A percentile compares a stretch with the other conserved stretches of the same genome.
Conservation (phyloP, 225 moss, liverwort and hornwort genomes). For the Bryoerythrophyllum caledonicum region DNA sequence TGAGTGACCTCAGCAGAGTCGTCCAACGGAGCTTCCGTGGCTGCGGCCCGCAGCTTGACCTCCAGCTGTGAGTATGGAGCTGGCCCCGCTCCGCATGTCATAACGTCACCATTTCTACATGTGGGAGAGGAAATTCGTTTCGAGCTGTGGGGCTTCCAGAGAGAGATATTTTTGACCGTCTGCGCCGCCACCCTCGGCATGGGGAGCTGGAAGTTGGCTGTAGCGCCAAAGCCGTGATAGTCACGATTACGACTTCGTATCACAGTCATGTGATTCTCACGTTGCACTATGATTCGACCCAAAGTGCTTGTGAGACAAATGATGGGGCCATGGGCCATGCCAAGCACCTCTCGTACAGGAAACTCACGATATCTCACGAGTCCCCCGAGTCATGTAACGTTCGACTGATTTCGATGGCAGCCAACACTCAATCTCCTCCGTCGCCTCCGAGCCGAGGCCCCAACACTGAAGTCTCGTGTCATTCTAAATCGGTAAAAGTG, state of each 20-base stretch:
- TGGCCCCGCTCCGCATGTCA: neutral
- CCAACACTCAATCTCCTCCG: neutral
- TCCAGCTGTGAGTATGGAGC: conserved; percentile 3
- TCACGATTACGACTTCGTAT: neutral
- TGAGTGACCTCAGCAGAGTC: conserved; percentile 2
- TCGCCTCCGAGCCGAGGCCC: neutral
- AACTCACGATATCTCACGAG: neutral
- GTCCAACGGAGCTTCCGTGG: neutral
- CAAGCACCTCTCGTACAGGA: neutral
- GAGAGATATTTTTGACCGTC: conserved; percentile 1
- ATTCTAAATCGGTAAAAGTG: neutral
- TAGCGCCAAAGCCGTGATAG: neutral
- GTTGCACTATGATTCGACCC: neutral
- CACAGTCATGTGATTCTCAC: conserved; percentile 15
- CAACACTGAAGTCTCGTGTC: neutral
- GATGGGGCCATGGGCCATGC: neutral
- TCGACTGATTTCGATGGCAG: neutral
- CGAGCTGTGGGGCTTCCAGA: neutral
- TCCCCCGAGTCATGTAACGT: neutral
- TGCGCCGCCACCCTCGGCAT: conserved; percentile 20
- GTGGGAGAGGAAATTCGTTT: neutral
- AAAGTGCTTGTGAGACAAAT: neutral
- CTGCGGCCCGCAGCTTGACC: neutral
- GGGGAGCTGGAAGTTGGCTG: neutral
- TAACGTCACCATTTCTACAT: no score